These are phyloP conservation scores for Hemileccinum impolitum DNA, from an alignment of 768 basidiomycete genomes.

Conservation along the genomic window DNA sequence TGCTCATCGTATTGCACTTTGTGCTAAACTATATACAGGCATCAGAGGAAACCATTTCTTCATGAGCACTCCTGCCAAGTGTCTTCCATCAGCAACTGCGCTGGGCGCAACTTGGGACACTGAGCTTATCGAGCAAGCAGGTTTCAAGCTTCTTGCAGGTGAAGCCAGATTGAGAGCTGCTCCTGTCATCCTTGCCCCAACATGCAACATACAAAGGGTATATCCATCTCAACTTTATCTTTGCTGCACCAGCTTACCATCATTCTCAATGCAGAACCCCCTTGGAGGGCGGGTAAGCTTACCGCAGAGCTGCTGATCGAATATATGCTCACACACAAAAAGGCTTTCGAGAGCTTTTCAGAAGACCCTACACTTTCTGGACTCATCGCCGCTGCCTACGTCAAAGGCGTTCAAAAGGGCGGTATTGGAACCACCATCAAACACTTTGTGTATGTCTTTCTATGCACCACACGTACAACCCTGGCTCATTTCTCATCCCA, in stretches of 20 bases:
- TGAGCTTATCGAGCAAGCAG: constrained; percentile 59
- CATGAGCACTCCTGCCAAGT: constrained; percentile 79
- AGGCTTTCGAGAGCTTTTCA: constrained; percentile 78
- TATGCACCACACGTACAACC: not conserved
- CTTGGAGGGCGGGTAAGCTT: constrained; percentile 60
- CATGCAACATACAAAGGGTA: constrained; percentile 81
- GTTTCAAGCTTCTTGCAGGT: constrained; percentile 59
- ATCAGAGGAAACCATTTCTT: constrained; percentile 73
- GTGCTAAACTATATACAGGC: constrained; percentile 27
- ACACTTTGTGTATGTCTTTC: constrained; percentile 65
- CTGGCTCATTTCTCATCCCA: constrained; percentile 17
- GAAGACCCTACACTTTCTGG: constrained; percentile 78
- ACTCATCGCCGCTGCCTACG: constrained; percentile 63
- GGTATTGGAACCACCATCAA: constrained; percentile 79
- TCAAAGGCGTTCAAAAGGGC: constrained; percentile 73
- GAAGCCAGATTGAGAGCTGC: constrained; percentile 72
- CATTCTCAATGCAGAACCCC: constrained; percentile 45
- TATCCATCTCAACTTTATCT: constrained; percentile 11
- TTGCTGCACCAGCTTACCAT: not conserved
- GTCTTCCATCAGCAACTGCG: constrained; percentile 70
- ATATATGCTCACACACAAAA: constrained; percentile 8
- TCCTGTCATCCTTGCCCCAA: constrained; percentile 72
- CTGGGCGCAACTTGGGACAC: constrained; percentile 74
- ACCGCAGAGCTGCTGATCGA: not conserved
- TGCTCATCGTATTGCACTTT: not conserved